Conservation (phyloP, 768 basidiomycete species). For the Udeniomyces megalosporus region DNA sequence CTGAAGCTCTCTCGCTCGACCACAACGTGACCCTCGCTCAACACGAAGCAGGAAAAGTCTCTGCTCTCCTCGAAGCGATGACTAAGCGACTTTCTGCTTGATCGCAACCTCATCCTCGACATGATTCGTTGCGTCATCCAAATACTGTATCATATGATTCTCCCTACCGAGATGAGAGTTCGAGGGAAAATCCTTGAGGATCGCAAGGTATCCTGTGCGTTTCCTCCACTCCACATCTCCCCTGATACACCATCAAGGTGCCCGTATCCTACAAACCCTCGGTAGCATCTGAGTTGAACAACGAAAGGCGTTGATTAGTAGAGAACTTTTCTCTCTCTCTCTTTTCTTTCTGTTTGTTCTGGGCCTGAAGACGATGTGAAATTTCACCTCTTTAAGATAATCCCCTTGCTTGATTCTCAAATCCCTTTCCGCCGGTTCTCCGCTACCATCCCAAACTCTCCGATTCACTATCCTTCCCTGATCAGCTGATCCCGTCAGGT, state of each 20-base stretch:
- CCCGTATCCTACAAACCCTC: neutral
- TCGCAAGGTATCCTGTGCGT: no score
- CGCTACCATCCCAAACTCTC: constrained; percentile 69
- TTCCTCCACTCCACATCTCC: no score
- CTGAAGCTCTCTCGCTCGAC: constrained; percentile 58
- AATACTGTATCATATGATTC: no score
- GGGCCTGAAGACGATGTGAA: constrained; percentile 35
- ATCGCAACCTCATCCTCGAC: no score
- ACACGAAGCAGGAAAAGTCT: constrained; percentile 45
- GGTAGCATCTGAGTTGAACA: neutral
- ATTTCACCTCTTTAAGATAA: constrained; percentile 76
- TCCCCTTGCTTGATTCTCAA: constrained; percentile 74
- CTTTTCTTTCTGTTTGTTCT: neutral
- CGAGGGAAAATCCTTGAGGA: no score
- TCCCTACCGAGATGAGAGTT: no score
- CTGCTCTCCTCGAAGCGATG: constrained; percentile 40
- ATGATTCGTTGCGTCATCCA: no score
- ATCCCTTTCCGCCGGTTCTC: constrained; percentile 66
- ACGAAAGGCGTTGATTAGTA: neutral
- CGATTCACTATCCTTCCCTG: constrained; percentile 35
- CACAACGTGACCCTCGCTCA: constrained; percentile 45
- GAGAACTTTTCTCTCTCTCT: no score
- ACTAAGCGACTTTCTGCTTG: constrained; percentile 22
- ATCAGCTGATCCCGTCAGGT: constrained; percentile 38
- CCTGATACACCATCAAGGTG: no score